Base-by-base conservation (phyloP, 805 yeast genomes). In the Candida khao-thaluensis region DNA sequence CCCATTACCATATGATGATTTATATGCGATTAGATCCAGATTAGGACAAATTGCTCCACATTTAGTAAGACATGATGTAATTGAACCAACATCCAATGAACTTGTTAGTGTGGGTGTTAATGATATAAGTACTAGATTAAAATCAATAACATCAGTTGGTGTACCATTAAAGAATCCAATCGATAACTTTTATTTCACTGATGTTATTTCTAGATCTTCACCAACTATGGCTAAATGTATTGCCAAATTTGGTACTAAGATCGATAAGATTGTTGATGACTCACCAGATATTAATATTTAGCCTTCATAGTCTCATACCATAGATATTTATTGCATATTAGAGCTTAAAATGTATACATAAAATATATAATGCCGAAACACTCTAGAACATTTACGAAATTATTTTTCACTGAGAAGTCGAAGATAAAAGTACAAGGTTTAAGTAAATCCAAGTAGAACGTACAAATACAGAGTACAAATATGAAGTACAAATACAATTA, bases 191-290 rank as follows among this genome's bases (percentile, higher is more conserved):
- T 86, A 87, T 72, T 83, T 86, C 74, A 86, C 95, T 24, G 91
- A 87, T 62, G 86, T 85, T 46, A 82, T 86, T 50, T 82, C 95
- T 17, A 77, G 95, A 71, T 79, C 86, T 41, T 86, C 95, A 35
- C 86, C 88, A 49, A 87, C 95, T 21, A 87, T 86, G 95, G 95
- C 95, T 29, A 82, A 76, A 66, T 84, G 95, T 71, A 80, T 88
- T 43, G 74, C 82, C 39, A 68, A 82, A 41, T 81, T 82, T 56
- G 86, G 86, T 38, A 76, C 82, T 41, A 75, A 78, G 64, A 69
- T 79, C 48, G 85, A 79, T 48, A 80, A 80, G 59, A 61, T 70
- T 39, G 58, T 59, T 43, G 84, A 79, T 59, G 74, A 60, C 36
- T 60, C 58, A 44, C 73, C 74, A 36, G 65, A 62, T 45, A 57